Conservation (phyloP, 805 yeast genomes). For the Metschnikowia matae region DNA sequence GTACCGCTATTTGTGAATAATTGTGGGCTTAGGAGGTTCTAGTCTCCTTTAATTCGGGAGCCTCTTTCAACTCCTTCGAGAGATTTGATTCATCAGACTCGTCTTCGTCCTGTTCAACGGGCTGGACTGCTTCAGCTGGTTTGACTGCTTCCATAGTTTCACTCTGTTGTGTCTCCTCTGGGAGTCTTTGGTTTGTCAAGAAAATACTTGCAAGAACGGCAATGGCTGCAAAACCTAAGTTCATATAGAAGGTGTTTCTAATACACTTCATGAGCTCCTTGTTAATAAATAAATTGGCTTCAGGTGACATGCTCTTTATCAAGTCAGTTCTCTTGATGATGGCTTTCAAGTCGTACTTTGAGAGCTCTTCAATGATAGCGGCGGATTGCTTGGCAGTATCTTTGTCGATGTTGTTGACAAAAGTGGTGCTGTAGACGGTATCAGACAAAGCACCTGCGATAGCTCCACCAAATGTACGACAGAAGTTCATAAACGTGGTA, state of each 20-base stretch:
- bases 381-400: constrained; percentile 12
- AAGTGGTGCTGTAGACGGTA: constrained; percentile 32
- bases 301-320: constrained; percentile 15
- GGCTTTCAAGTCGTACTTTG: constrained; percentile 12
- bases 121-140: constrained; percentile 1
- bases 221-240: constrained; percentile 32
- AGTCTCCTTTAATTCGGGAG: background rate
- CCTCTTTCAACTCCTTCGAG: background rate
- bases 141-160: constrained; percentile 2
- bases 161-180: constrained; percentile 20
- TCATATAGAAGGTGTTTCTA: constrained; percentile 37
- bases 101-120: background rate
- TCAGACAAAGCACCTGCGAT: constrained; percentile 42
- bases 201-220: constrained; percentile 31
- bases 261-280: constrained; percentile 34
- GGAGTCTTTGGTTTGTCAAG: constrained; percentile 41
- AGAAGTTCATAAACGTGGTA: constrained; percentile 43
- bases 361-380: constrained; percentile 19
- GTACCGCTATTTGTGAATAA: background rate
- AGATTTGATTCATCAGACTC: constrained; percentile 1
- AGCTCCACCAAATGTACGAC: constrained; percentile 45
- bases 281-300: constrained; percentile 22
- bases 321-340: constrained; percentile 16
- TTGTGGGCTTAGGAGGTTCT: background rate
- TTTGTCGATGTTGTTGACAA: constrained; percentile 13